Base-by-base conservation (phyloP, 108 stramenopile species). In the Skeletonema potamos region DNA sequence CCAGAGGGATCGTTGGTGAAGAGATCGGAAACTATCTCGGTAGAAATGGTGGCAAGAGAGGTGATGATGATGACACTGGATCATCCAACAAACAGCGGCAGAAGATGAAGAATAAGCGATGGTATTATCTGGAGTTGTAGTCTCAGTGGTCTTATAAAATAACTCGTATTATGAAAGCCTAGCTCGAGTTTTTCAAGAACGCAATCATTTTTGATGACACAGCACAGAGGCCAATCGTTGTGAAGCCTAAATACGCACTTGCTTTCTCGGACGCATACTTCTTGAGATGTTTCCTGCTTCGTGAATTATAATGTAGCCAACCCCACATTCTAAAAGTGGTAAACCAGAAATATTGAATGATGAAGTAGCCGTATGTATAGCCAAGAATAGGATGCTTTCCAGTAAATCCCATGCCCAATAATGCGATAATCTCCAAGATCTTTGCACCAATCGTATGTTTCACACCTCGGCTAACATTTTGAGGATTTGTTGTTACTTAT, bases 241-340 rank as follows among this genome's bases (percentile, higher is more conserved):
- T 59, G 44, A 81, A 77, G 24, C 80, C 80, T 39, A 76, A 81
- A 70, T 76, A 81, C 10, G 61, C 62, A 54, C 75, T 76, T 15
- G 62, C 68, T 9, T 33, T 36, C 11, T 64, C 70, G 15, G 37
- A 12, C 20, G 68, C 54, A 56, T 66, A 76, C 36, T 60, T 77
- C 80, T 71, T 72, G 34, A 81, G 70, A 66, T 72, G 70, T 64
- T 77, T 81, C 37, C 80, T 58, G 70, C 51, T 72, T 20, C 75
- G 22, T 54, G 39, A 18, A 81, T 76, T 28, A 51, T 81, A 81
- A 37, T 70, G 70, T 17, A 81, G 17, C 62, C 74, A 76, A 0
- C 36, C 70, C 80, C 80, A 81, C 64, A 55, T 28, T 37, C 79
- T 62, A 51, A 79, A 48, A 2, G 33, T 18, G 33, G 34, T 59